Percentiles rank a stretch among this genome's conserved stretches.
phyloP scores from a whole-genome alignment of 495 filamentous ascomycete species.

The Poronia punctata region DNA sequence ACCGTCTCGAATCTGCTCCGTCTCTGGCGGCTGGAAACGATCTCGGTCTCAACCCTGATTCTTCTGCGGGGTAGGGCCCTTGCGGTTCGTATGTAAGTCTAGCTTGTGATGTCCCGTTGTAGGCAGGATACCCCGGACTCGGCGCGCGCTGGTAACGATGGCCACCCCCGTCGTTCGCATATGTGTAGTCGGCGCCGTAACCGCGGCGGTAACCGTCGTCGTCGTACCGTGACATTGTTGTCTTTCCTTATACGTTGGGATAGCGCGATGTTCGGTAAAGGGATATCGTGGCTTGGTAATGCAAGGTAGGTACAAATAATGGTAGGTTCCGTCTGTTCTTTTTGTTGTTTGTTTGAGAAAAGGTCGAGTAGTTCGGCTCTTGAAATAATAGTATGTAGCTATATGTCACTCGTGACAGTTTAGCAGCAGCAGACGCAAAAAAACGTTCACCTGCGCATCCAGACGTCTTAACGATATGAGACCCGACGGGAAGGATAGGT shows the following conservation, averaged over 20 bases:
- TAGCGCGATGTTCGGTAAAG: neutral
- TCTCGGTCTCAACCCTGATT: conserved; percentile 14
- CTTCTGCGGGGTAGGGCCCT: conserved; percentile 2
- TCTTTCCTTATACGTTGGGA: conserved; percentile 1
- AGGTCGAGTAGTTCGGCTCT: too few relatives aligned
- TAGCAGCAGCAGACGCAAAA: too few relatives aligned
- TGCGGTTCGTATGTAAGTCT: conserved; percentile 22
- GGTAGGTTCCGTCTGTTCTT: too few relatives aligned
- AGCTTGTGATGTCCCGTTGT: conserved; percentile 11
- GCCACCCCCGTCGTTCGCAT: conserved; percentile 9
- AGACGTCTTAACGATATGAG: too few relatives aligned
- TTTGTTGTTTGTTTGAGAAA: too few relatives aligned
- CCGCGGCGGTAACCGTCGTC: conserved; percentile 13
- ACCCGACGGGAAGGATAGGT: too few relatives aligned
- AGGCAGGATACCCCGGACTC: conserved; percentile 4
- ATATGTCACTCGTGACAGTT: too few relatives aligned
- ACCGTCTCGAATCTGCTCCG: too few relatives aligned
- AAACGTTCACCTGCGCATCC: too few relatives aligned
- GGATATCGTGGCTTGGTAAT: neutral
- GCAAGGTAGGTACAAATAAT: too few relatives aligned
- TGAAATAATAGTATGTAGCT: too few relatives aligned
- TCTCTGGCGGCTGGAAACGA: conserved; percentile 16
- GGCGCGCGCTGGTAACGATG: conserved; percentile 11
- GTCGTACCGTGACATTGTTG: conserved; percentile 23
- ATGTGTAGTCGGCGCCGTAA: conserved; percentile 6